Conservation (phyloP, 2,329 filamentous ascomycete species). For the Rachicladosporium sp. region DNA sequence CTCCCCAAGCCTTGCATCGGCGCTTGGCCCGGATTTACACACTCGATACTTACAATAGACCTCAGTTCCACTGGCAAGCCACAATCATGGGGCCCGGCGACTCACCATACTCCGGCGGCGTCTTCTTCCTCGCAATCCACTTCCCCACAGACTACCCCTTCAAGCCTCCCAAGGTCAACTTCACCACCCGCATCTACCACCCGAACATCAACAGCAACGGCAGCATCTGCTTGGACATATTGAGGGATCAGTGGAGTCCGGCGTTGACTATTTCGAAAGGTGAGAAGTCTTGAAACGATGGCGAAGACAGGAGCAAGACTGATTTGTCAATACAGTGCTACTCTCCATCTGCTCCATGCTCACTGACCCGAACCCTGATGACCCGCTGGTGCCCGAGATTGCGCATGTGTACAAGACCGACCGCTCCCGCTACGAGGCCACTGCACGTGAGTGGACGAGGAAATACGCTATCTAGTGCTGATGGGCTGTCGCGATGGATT, state of each 20-base stretch:
- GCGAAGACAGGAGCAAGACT: too few relatives aligned
- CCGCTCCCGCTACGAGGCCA: slow-evolving; percentile 87
- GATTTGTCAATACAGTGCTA: too few relatives aligned
- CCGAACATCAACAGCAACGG: slow-evolving; percentile 99
- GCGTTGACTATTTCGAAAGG: slow-evolving; percentile 98
- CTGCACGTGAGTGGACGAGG: slow-evolving; percentile 93
- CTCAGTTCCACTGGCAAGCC: slow-evolving; percentile 98
- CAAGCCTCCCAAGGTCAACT: slow-evolving; percentile 99
- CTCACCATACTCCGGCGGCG: slow-evolving; percentile 93
- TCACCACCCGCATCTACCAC: slow-evolving; percentile 98
- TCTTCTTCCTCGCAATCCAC: slow-evolving; percentile 98
- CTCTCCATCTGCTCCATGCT: slow-evolving; percentile 99
- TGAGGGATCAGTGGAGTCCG: slow-evolving; percentile 98
- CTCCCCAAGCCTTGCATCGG: background rate
- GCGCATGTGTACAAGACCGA: slow-evolving; percentile 99
- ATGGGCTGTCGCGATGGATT: background rate
- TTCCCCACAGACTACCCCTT: slow-evolving; percentile 99
- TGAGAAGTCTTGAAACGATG: too few relatives aligned
- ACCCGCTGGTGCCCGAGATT: slow-evolving; percentile 96
- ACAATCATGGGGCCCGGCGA: slow-evolving; percentile 99
- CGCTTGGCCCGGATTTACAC: background rate
- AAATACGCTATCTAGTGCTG: slow-evolving; percentile 81
- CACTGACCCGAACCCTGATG: slow-evolving; percentile 97
- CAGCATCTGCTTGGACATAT: slow-evolving; percentile 96
- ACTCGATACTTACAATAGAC: background rate